phyloP scores from a whole-genome alignment of 2,329 filamentous ascomycete genomes.

The Fusarium citri region DNA sequence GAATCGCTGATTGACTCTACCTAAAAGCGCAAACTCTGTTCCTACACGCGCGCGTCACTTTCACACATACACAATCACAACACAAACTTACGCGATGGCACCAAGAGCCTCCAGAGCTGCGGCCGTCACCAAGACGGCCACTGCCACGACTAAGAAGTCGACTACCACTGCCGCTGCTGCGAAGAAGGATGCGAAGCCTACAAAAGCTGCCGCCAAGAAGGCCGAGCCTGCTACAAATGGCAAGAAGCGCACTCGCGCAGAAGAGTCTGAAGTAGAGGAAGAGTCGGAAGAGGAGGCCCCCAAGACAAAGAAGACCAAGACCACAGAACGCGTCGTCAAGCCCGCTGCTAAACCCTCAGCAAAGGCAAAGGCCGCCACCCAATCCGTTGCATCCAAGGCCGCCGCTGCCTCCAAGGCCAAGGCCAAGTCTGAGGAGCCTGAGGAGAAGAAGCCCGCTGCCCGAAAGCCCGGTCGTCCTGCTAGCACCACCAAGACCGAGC shows the following conservation, averaged over 20 bases:
- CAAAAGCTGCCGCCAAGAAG: slow-evolving; percentile 40
- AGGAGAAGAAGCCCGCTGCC: slow-evolving; percentile 50
- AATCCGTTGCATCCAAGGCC: slow-evolving; percentile 46
- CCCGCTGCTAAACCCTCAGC: slow-evolving; percentile 44
- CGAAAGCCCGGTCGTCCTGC: slow-evolving; percentile 35
- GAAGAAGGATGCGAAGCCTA: slow-evolving; percentile 43
- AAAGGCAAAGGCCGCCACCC: slow-evolving; percentile 40
- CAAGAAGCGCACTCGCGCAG: slow-evolving; percentile 46
- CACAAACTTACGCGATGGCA: slow-evolving; percentile 48
- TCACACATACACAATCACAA: slow-evolving; percentile 11
- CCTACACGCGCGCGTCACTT: slow-evolving; percentile 18
- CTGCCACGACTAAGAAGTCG: slow-evolving; percentile 42
- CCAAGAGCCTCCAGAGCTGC: slow-evolving; percentile 46
- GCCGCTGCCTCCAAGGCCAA: slow-evolving; percentile 39
- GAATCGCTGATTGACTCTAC: neutral
- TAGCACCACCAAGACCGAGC: slow-evolving; percentile 31
- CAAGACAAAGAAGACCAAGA: slow-evolving; percentile 46
- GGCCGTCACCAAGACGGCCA: slow-evolving; percentile 42
- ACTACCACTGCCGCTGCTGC: slow-evolving; percentile 34
- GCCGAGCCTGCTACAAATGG: slow-evolving; percentile 40
- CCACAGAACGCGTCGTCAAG: slow-evolving; percentile 44
- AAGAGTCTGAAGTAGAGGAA: slow-evolving; percentile 46
- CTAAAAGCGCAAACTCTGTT: neutral
- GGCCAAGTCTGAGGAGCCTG: slow-evolving; percentile 59
- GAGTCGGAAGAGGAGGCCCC: slow-evolving; percentile 45